Evolutionary conservation across 2,329 filamentous ascomycete genomes (phyloP), one percentile per base, ranked within the genome.

Genomic region (Rhinocladiella similis): DNA sequence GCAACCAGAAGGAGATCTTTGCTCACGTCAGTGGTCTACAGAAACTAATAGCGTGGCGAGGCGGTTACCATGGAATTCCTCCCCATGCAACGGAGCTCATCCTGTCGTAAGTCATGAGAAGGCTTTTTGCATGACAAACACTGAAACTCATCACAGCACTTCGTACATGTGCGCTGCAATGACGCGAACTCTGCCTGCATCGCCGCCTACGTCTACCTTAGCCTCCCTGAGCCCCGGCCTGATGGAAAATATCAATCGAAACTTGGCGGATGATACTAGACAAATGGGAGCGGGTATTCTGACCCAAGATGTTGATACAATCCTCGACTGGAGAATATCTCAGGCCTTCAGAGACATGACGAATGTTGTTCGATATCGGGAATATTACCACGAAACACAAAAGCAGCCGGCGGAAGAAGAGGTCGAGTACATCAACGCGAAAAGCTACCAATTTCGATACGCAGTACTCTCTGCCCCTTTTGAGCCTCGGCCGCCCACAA

Each of bases 371-470:
- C 55, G 53, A 29, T 57, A 57, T 50, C 55, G 55, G 5, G 55
- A 57, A 35, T 57, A 57, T 33, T 54, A 57, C 27, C 55, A 57
- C 46, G 55, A 57, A 33, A 57, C 35, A 35, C 55, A 57, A 41
- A 22, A 47, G 39, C n/a, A 50, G 13, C 55, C 55, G 6, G 33
- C 18, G 19, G 45, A 49, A 19, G 50, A 50, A 19, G 55, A 57
- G 25, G 42, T 53, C 19, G 55, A 57, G 1, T 54, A 57, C 22
- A 57, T 57, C 38, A 57, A 54, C 33, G 51, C 55, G 27, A 57
- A 54, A 47, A 57, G 55, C 46, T 57, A 57, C 33, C 55, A 57
- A 14, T 57, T 57, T 35, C 46, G 55, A n/a, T 57, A 57, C 35
- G 55, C 55, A 18, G 51, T 35, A 18, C 38, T 53, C 18, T 53